These are phyloP conservation scores for Phytopythium chamaehyphon DNA, from an alignment of 352 stramenopile species.

Conservation along the genomic window DNA sequence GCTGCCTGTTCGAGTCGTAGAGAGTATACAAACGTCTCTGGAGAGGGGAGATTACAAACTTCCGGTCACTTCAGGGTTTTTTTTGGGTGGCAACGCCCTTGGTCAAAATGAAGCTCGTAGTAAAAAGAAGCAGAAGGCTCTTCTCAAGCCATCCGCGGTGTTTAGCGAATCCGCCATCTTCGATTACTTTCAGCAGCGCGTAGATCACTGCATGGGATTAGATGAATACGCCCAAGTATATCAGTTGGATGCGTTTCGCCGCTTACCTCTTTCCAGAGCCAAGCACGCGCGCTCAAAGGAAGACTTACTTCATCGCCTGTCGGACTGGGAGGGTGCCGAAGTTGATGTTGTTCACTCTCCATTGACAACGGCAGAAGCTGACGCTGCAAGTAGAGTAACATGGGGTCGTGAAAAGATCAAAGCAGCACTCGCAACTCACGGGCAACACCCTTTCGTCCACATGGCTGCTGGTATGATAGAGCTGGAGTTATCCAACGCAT, in stretches of 20 bases:
- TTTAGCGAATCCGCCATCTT: conserved; percentile 37
- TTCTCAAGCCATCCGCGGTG: not conserved
- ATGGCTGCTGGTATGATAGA: conserved; percentile 53
- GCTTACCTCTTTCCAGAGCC: conserved; percentile 18
- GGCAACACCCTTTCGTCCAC: conserved; percentile 29
- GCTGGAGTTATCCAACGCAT: conserved; percentile 41
- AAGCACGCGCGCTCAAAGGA: not conserved
- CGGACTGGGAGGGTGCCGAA: conserved; percentile 27
- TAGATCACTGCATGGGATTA: conserved; percentile 11
- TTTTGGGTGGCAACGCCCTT: not conserved
- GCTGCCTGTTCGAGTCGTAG: conserved; percentile 39
- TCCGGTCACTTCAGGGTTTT: conserved; percentile 5
- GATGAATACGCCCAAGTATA: conserved; percentile 55
- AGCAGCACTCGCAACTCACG: conserved; percentile 11
- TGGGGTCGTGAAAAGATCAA: conserved; percentile 21
- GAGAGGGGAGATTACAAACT: conserved; percentile 35
- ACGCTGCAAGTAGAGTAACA: not conserved
- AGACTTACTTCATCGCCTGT: not conserved
- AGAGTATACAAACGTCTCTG: conserved; percentile 30
- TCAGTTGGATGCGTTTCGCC: conserved; percentile 38
- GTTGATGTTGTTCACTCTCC: conserved; percentile 1
- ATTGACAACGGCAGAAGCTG: conserved; percentile 16
- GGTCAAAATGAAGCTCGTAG: not conserved
- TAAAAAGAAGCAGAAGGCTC: not conserved
- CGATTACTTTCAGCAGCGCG: conserved; percentile 39